These are phyloP conservation scores for Eutrema heterophyllum DNA, from an alignment of 345 rosid genomes.

Conservation along the genomic window DNA sequence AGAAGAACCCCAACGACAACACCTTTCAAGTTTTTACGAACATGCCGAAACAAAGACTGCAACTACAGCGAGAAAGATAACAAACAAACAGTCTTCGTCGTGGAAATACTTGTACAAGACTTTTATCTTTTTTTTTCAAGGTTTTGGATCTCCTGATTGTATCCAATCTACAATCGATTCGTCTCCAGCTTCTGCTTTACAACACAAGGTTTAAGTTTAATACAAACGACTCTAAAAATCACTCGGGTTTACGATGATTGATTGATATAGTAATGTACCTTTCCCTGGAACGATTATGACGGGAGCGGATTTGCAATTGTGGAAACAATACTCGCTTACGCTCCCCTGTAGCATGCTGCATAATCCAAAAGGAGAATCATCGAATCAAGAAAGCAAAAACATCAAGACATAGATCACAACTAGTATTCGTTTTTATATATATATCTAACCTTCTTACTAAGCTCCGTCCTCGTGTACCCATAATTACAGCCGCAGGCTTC, in stretches of 20 bases:
- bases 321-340: conserved; percentile 76
- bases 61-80: not conserved
- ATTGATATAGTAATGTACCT: conserved; percentile 38
- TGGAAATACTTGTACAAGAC: not conserved
- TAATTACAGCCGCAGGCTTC: conserved; percentile 82
- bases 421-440: not conserved
- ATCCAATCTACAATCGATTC: conserved; percentile 33
- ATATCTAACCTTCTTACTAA: conserved; percentile 57
- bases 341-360: conserved; percentile 78
- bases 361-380: not conserved
- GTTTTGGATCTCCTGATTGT: conserved; percentile 19
- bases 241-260: not conserved
- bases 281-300: conserved; percentile 70
- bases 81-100: conserved; percentile 1
- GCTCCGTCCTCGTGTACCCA: conserved; percentile 91
- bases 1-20: not conserved
- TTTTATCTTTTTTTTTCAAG: not conserved
- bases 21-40: not conserved
- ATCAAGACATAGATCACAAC: not conserved
- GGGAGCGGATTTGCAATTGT: conserved; percentile 77
- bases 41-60: not conserved
- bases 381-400: not conserved
- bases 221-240: not conserved
- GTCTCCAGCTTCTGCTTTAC: conserved; percentile 35
- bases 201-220: not conserved